phyloP scores from a whole-genome alignment of 1,284 basidiomycete species.

The Rhodotorula mucilaginosa region DNA sequence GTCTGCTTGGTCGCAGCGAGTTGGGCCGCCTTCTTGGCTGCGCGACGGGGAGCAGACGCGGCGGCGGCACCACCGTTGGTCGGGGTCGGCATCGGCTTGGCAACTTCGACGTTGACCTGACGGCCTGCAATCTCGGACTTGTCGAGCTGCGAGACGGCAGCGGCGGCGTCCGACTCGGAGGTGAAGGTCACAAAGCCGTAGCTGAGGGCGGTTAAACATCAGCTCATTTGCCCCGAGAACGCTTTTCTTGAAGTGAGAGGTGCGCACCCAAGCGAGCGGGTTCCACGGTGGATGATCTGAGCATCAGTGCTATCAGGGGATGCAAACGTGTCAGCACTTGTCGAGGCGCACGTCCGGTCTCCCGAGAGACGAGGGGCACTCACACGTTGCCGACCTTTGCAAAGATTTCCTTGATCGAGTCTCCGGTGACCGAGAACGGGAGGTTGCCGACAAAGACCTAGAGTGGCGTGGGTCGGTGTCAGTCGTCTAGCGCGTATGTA shows the following conservation, averaged over 20 bases:
- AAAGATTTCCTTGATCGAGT: conserved; percentile 36
- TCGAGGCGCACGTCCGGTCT: no score
- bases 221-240: background rate
- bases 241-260: background rate
- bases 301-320: conserved; percentile 60
- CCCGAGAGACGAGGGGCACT: background rate
- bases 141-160: conserved; percentile 80
- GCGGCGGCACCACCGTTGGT: conserved; percentile 10
- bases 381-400: conserved; percentile 30
- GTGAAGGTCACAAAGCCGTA: conserved; percentile 82
- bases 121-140: conserved; percentile 83
- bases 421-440: conserved; percentile 34
- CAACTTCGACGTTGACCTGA: conserved; percentile 79
- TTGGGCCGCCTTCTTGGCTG: conserved; percentile 33
- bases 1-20: conserved; percentile 17
- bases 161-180: conserved; percentile 74
- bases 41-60: conserved; percentile 32
- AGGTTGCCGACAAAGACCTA: conserved; percentile 42
- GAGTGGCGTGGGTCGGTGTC: no score
- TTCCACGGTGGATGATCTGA: conserved; percentile 75
- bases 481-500: background rate
- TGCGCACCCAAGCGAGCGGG: conserved; percentile 70
- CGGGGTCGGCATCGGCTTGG: conserved; percentile 77
- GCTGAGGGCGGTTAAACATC: conserved; percentile 15
- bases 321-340: background rate